Conservation (phyloP, 768 basidiomycete genomes). For the Leccinum barrowsii region DNA sequence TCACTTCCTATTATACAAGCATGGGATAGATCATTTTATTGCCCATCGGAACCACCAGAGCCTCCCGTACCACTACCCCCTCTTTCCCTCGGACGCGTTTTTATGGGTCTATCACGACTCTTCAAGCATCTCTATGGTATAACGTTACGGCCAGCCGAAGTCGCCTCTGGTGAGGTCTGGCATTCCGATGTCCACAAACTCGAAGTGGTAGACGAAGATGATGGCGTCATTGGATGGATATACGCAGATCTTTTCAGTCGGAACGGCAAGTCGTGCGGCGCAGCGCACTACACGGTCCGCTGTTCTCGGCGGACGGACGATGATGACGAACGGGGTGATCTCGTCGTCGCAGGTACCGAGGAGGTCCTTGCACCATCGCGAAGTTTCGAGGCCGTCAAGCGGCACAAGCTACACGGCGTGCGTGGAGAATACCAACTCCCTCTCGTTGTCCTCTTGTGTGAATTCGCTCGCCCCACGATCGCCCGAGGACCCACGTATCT, state of each 20-base stretch:
- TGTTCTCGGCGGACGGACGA: constrained; percentile 92
- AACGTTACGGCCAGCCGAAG: constrained; percentile 65
- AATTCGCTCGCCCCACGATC: constrained; percentile 66
- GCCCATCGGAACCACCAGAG: constrained; percentile 71
- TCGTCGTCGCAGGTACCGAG: constrained; percentile 38
- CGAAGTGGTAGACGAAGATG: constrained; percentile 87
- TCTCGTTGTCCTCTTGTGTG: constrained; percentile 86
- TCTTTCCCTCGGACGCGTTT: constrained; percentile 84
- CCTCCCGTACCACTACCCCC: constrained; percentile 71
- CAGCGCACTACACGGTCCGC: constrained; percentile 96
- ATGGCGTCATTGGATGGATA: constrained; percentile 88
- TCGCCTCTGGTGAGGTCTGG: constrained; percentile 83
- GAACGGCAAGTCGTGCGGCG: constrained; percentile 81
- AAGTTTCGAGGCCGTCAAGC: constrained; percentile 62
- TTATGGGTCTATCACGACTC: constrained; percentile 87
- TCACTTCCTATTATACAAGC: constrained; percentile 70
- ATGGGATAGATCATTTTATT: constrained; percentile 98
- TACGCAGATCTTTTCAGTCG: constrained; percentile 91
- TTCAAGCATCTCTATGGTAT: constrained; percentile 89
- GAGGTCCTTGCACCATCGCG: constrained; percentile 45
- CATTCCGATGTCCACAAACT: constrained; percentile 84
- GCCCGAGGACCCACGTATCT: constrained; percentile 68
- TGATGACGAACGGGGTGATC: constrained; percentile 75
- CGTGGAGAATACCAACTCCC: constrained; percentile 83
- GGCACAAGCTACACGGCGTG: constrained; percentile 54